Base-by-base conservation (phyloP, 1,284 basidiomycete species). In the Puccinia coronata region DNA sequence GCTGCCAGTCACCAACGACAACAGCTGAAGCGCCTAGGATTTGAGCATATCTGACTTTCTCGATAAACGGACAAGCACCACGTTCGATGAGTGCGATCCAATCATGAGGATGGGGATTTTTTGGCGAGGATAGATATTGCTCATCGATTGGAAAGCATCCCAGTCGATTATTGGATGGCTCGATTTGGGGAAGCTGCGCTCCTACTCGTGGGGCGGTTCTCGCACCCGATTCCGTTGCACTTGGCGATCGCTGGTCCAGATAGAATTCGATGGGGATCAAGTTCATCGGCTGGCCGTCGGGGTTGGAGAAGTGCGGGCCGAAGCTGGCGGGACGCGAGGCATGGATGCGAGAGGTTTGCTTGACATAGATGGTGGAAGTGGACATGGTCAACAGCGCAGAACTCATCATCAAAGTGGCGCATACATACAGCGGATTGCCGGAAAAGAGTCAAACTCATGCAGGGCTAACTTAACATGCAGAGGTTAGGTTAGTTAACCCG, bases 31-130 rank as follows among this genome's bases (percentile, higher is more conserved):
- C 94, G n/a, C 94, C 94, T 16, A 93, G 87, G 59, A 89, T 88
- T 86, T 95, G 93, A 0, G 94, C 93, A 84, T 93, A 91, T 70
- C 92, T 88, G 81, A 90, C 92, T 87, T 97, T 97, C 84, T 91
- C 91, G 18, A 93, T 92, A 85, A 97, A 97, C 77, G 93, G 91
- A 85, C 95, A 97, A 69, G 90, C 88, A 0, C 94, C 94, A 67
- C 95, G 88, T 86, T 95, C 92, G 0, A 96, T 90, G 67, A 96
- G 88, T 0, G 93, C 95, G 84, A 96, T 92, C 91, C 93, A 94
- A 0, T 90, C 88, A 79, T 93, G 92, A 20, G 88, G 65, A 81
- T 34, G 59, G 23, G 70, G 51, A 55, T 34, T 28, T 20, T n/a
- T n/a, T n/a, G n/a, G n/a, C 2, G 16, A 31, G n/a, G 57, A 59